A percentile compares a stretch with the other conserved stretches of the same genome.
Conservation (phyloP, 2,329 filamentous ascomycete genomes). For the Rachicladosporium sp. region DNA sequence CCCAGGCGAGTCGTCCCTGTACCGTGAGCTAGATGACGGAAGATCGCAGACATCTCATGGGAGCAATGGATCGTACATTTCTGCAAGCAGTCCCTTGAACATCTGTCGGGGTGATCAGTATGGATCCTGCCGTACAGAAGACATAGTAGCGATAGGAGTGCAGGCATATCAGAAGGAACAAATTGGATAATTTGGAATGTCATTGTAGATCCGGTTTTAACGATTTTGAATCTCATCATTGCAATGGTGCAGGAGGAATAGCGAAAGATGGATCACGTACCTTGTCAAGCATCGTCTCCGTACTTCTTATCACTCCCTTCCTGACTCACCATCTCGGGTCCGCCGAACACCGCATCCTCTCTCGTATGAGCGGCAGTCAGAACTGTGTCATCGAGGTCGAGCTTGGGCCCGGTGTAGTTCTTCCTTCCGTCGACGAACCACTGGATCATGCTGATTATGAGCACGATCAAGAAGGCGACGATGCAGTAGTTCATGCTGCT, state of each 20-base stretch:
- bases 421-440: slow-evolving; percentile 50
- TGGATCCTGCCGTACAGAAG: no score
- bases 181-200: neutral
- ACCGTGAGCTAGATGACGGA: no score
- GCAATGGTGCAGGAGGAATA: no score
- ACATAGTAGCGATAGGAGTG: neutral
- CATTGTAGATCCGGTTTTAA: neutral
- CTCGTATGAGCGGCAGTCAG: slow-evolving; percentile 15
- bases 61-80: no score
- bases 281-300: neutral
- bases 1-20: no score
- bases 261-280: no score
- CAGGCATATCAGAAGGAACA: neutral
- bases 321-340: neutral
- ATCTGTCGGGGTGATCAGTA: no score
- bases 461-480: slow-evolving; percentile 45
- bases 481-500: slow-evolving; percentile 58
- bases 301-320: neutral
- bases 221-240: neutral
- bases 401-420: slow-evolving; percentile 43
- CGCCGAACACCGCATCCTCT: slow-evolving; percentile 2
- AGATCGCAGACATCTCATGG: no score
- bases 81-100: no score
- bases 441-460: slow-evolving; percentile 44
- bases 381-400: slow-evolving; percentile 20